Evolutionary conservation across 2,329 filamentous ascomycete species (phyloP).

Genomic region (Monosporascus sp.): DNA sequence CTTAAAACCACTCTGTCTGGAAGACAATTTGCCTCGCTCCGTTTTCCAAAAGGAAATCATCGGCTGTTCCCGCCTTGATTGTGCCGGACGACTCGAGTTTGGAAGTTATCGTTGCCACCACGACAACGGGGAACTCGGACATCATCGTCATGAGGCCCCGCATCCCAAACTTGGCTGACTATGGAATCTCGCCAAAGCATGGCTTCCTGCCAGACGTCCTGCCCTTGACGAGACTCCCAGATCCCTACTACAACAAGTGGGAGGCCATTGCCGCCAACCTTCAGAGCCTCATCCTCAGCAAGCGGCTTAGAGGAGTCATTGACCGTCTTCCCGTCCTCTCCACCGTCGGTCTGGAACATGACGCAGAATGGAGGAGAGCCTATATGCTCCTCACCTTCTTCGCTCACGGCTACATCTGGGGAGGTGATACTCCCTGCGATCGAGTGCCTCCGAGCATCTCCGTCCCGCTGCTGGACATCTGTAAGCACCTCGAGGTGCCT

Average conservation of each 20-base stretch:
- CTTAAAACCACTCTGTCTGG: conserved; percentile 7
- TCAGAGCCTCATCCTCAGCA: conserved; percentile 80
- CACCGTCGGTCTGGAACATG: conserved; percentile 73
- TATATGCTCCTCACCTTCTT: conserved; percentile 69
- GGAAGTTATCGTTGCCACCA: too few relatives aligned
- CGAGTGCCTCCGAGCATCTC: conserved; percentile 76
- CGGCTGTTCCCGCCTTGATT: too few relatives aligned
- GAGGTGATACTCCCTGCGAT: conserved; percentile 76
- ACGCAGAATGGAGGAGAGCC: conserved; percentile 88
- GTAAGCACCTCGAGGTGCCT: conserved; percentile 74
- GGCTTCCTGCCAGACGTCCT: conserved; percentile 83
- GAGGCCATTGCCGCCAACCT: conserved; percentile 81
- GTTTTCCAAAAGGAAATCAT: conserved; percentile 2
- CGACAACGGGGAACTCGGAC: neutral
- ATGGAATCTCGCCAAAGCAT: conserved; percentile 70
- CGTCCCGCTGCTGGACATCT: conserved; percentile 73
- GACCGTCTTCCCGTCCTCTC: conserved; percentile 79
- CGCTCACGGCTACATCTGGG: conserved; percentile 82
- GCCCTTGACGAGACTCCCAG: conserved; percentile 74
- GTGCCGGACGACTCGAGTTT: too few relatives aligned
- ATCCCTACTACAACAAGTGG: conserved; percentile 94
- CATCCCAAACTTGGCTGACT: conserved; percentile 64
- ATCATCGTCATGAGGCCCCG: conserved; percentile 48
- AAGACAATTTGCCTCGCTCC: conserved; percentile 1
- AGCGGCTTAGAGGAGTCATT: conserved; percentile 73